A percentile compares a stretch with the other conserved stretches of the same genome.
Conservation (phyloP, 148 eudicot species). For the Camellia lanceoleosa region DNA sequence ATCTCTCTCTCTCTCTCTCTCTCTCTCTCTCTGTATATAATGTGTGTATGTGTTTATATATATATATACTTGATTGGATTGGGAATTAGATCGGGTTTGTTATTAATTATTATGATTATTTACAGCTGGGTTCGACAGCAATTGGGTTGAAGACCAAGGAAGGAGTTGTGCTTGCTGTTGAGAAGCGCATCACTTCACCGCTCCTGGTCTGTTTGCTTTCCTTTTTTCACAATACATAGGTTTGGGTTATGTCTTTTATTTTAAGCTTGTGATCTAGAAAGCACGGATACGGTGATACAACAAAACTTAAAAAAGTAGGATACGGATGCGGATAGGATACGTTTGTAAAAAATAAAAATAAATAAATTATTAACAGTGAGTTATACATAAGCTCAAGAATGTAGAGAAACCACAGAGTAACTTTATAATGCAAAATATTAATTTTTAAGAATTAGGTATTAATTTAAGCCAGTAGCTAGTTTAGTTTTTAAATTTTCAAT, state of each 20-base stretch:
- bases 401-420: too few species aligned
- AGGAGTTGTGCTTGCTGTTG: conserved; percentile 97
- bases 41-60: not conserved
- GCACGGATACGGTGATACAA: too few species aligned
- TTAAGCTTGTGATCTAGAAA: too few species aligned
- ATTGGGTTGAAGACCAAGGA: conserved; percentile 91
- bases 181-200: conserved; percentile 92
- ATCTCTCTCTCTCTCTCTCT: not conserved
- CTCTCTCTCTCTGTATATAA: not conserved
- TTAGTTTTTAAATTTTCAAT: too few species aligned
- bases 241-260: not conserved
- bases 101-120: not conserved
- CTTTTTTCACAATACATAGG: not conserved
- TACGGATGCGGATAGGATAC: too few species aligned
- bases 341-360: too few species aligned
- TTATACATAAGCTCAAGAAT: too few species aligned
- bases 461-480: too few species aligned
- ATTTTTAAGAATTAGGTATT: too few species aligned
- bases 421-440: too few species aligned
- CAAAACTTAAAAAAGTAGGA: too few species aligned
- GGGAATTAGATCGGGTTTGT: not conserved
- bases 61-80: not conserved
- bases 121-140: conserved; percentile 94
- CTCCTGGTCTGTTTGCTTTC: conserved; percentile 57
- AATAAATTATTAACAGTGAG: too few species aligned